Evolutionary conservation across 257 asterid genomes (phyloP), one percentile per base, ranked within the genome.

Genomic region (Gardenia jasminoides): DNA sequence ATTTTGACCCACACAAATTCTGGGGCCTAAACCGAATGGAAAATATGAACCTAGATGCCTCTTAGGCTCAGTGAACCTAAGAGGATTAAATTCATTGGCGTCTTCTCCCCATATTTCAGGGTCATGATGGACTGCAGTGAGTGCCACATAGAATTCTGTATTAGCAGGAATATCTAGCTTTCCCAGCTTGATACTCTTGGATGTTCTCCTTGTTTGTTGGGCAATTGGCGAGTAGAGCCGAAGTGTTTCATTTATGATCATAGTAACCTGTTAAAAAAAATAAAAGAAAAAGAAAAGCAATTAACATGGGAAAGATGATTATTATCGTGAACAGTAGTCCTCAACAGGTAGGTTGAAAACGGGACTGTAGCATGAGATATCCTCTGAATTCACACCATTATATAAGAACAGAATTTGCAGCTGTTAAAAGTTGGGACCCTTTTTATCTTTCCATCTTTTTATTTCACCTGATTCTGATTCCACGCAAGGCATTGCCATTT

Each of bases 1-100:
- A 76, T 83, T 81, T 81, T 86, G 89, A 0, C 85, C 86, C 2
- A 81, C 84, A 26, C 89, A 86, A 24, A 76, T 76, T 81, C 87
- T 74, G n/a, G 85, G 20, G 4, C 87, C 89, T 65, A 81, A 74
- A 22, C 85, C 82, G 54, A 86, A 86, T 36, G 89, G 89, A 68
- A 81, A 79, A 65, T 71, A 83, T 0, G 82, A 81, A 15, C 80
- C 89, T 54, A 81, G 16, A 75, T 75, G 83, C 26, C 83, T 80
- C 12, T 74, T 67, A 9, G 81, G 26, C 47, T 73, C 76, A 0
- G 67, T 10, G 79, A 86, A 86, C 65, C 87, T 74, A 30, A n/a
- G 11, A 1, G 87, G 89, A 47, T 86, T 86, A 76, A 86, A 86
- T 50, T 78, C 87, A 31, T 78, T 77, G 31, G 84, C 85, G 69